These are phyloP conservation scores for Nitzschia inconspicua DNA, from an alignment of 108 stramenopile genomes.

Conservation along the genomic window DNA sequence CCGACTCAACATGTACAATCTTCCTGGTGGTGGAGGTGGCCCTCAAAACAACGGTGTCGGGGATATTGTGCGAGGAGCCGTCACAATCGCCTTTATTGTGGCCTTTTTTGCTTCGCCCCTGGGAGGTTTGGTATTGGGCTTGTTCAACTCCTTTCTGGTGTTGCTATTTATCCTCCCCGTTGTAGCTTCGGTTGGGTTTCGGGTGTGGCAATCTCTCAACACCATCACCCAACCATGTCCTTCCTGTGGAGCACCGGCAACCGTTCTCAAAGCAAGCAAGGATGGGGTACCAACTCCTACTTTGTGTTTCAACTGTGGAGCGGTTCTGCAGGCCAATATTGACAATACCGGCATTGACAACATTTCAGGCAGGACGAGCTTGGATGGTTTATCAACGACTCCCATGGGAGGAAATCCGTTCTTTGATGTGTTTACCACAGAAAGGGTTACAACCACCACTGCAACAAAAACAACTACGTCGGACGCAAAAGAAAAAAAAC, in stretches of 20 bases:
- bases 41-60: conserved; percentile 10
- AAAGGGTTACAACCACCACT: conserved; percentile 4
- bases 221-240: conserved; percentile 67
- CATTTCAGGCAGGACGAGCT: conserved; percentile 27
- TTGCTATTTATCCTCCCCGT: conserved; percentile 54
- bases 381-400: conserved; percentile 37
- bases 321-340: conserved; percentile 36
- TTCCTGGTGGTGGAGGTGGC: conserved; percentile 20
- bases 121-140: conserved; percentile 65
- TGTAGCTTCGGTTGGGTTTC: conserved; percentile 47
- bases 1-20: conserved; percentile 33
- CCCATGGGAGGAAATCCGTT: conserved; percentile 40
- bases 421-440: conserved; percentile 25
- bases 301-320: conserved; percentile 70
- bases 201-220: conserved; percentile 59
- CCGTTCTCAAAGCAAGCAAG: conserved; percentile 44
- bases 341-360: conserved; percentile 33
- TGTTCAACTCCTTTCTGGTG: conserved; percentile 65
- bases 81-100: conserved; percentile 15
- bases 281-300: conserved; percentile 28
- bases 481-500: conserved; percentile 29
- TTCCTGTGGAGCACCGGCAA: conserved; percentile 52
- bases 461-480: conserved; percentile 9
- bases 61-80: conserved; percentile 21
- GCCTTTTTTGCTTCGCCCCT: conserved; percentile 71